Base-by-base conservation (phyloP, 805 yeast genomes). In the Hanseniaspora pseudoguilliermondii region DNA sequence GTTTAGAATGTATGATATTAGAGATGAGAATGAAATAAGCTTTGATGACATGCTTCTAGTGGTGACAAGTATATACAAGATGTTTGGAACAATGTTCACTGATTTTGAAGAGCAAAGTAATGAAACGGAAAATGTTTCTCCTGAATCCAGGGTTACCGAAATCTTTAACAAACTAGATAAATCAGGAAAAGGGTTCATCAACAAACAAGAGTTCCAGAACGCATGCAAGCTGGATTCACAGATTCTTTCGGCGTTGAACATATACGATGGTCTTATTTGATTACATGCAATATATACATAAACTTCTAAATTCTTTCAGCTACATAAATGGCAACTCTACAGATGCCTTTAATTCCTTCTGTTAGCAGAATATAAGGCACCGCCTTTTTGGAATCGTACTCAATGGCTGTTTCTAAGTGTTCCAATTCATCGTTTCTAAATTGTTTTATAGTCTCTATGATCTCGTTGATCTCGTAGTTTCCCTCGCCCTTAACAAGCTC, bases 371-470 rank as follows among this genome's bases (percentile, higher is more conserved):
- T 78, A 69, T 93, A 93, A 1, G 97, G 97, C 50, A 87, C 85
- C 2, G 98, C 98, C 62, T 82, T 80, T 61, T 89, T 86, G 0
- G 97, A 90, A 66, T 91, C 97, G 64, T 93, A 77, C 61, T 86
- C 84, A 21, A 93, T 79, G 0, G 98, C 98, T 0, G 96, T 91
- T 62, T 93, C 88, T 61, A 93, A 75, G 72, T 93, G 98, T 69
- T 91, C 97, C 58, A 91, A 74, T 69, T 91, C 98, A 52, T 91
- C 95, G 66, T 91, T 97, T 66, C 98, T 77, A 67, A 91, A 93
- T 52, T 78, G 74, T 57, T 81, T 81, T 54, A 93, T 83, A 0
- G 79, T 75, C 27, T 76, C 72, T 59, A 80, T 83, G 63, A 93
- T 71, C 1, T 71, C 68, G 3, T 69, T 65, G 47, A 88, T 66